Evolutionary conservation across 1,284 basidiomycete genomes (phyloP), one percentile per base, ranked within the genome.

Genomic region (Irpex sp.): DNA sequence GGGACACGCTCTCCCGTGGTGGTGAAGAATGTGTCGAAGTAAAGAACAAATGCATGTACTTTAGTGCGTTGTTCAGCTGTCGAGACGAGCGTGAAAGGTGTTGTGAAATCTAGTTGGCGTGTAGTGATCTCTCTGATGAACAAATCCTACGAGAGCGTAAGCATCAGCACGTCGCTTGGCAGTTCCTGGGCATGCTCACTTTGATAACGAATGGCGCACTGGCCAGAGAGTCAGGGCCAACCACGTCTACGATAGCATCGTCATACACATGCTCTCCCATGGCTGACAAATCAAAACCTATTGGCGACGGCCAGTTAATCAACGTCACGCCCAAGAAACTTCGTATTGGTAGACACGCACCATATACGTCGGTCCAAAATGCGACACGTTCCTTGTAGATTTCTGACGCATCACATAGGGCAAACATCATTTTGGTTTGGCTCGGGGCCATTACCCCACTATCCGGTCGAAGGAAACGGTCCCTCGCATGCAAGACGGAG

Each of bases 1-100:
- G 85, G 73, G 3, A 92, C 76, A 5, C 85, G 84, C 37, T 78
- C 77, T 7, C 87, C 84, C 40, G 82, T 80, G 3, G 82, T 75
- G 1, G 88, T 88, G 82, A 98, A 97, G 82, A 95, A 97, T 0
- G 90, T 91, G 77, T 98, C 96, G 71, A 98, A 98, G 78, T 96
- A 96, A n/a, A 95, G 86, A 31, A 97, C 81, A 77, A 98, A 88
- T 3, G 93, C 86, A 71, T 90, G 88, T 56, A 95, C 83, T 69
- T 88, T 91, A 2, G 82, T 85, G 26, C 84, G 80, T 62, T 82
- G 81, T 21, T 81, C 77, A 1, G 84, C 79, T 1, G 82, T 90
- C 4, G 88, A 85, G 31, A 77, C 74, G 38, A 97, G 82, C 1
- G 79, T 82, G 77, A 97, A 97, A 0, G 87, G 74, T 0, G 91